phyloP scores from a whole-genome alignment of 2,329 filamentous ascomycete species.

The Alternaria novae-zelandiae region DNA sequence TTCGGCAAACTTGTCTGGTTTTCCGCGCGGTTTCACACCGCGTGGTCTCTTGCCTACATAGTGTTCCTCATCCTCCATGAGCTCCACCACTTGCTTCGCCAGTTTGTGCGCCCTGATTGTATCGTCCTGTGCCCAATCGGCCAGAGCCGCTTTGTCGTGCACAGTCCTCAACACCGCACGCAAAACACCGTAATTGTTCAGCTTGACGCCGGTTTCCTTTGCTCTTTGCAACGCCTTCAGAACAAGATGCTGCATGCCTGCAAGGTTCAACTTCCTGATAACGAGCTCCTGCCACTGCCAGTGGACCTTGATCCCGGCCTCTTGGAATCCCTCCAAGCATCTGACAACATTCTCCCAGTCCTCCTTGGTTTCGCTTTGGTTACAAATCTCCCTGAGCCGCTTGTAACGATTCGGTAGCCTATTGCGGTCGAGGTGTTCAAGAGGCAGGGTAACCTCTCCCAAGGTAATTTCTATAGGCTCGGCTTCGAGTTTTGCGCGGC shows the following conservation, averaged over 20 bases:
- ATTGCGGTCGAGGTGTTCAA: slow-evolving; percentile 41
- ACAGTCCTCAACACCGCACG: slow-evolving; percentile 45
- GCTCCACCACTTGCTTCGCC: slow-evolving; percentile 47
- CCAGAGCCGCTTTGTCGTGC: slow-evolving; percentile 40
- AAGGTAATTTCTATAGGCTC: slow-evolving; percentile 53
- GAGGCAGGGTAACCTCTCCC: slow-evolving; percentile 46
- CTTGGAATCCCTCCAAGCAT: slow-evolving; percentile 38
- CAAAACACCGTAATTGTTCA: slow-evolving; percentile 34
- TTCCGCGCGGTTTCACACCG: not conserved
- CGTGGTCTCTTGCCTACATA: slow-evolving; percentile 20
- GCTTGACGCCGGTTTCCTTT: slow-evolving; percentile 31
- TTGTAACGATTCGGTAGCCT: slow-evolving; percentile 19
- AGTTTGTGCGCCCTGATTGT: slow-evolving; percentile 48
- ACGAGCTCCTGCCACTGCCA: slow-evolving; percentile 21
- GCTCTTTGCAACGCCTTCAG: slow-evolving; percentile 39
- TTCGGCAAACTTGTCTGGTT: slow-evolving; percentile 23
- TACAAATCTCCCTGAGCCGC: slow-evolving; percentile 26
- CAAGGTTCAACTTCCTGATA: slow-evolving; percentile 25
- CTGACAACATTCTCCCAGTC: slow-evolving; percentile 47
- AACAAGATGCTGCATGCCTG: slow-evolving; percentile 35
- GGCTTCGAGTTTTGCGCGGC: slow-evolving; percentile 50
- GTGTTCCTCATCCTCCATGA: slow-evolving; percentile 53
- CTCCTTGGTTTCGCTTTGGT: slow-evolving; percentile 25
- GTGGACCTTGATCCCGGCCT: slow-evolving; percentile 30
- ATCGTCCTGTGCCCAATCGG: slow-evolving; percentile 47